A percentile compares a stretch with the other conserved stretches of the same genome.
phyloP scores from a whole-genome alignment of 2,329 filamentous ascomycete species.

The Cladophialophora bantiana region DNA sequence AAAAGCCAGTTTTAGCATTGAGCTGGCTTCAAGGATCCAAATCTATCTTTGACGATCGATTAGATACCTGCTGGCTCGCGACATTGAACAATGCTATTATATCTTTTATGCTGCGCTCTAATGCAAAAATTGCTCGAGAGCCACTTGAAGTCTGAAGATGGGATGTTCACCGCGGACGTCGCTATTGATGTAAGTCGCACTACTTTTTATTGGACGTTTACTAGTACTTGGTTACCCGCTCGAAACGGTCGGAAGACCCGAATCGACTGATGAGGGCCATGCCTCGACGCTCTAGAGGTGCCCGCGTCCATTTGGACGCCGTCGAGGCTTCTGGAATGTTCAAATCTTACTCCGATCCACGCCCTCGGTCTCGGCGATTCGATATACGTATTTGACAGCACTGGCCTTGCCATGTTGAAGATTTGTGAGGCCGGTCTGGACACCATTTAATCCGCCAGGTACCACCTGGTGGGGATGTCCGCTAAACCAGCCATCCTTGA shows the following conservation, averaged over 20 bases:
- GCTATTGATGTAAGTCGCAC: neutral
- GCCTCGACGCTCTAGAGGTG: neutral
- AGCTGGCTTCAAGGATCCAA: neutral
- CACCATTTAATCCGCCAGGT: slow-evolving; percentile 61
- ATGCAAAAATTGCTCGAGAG: neutral
- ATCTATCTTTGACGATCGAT: neutral
- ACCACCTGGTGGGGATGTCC: slow-evolving; percentile 60
- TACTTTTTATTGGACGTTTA: neutral
- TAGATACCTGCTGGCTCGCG: neutral
- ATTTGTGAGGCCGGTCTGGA: slow-evolving; percentile 61
- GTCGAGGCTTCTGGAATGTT: neutral
- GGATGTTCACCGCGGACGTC: neutral
- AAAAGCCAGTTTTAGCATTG: neutral
- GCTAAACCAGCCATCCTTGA: slow-evolving; percentile 59
- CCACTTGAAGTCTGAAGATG: too few relatives aligned
- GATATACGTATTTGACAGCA: slow-evolving; percentile 70
- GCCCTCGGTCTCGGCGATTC: slow-evolving; percentile 57
- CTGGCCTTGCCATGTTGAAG: slow-evolving; percentile 67
- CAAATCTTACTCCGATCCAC: slow-evolving; percentile 29
- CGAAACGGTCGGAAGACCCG: neutral
- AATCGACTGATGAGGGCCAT: neutral
- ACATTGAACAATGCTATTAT: neutral
- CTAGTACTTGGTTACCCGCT: neutral
- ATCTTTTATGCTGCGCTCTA: neutral
- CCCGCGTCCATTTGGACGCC: neutral